These are phyloP conservation scores for Kwoniella mangroviensis DNA, from an alignment of 768 basidiomycete species.

Conservation along the genomic window DNA sequence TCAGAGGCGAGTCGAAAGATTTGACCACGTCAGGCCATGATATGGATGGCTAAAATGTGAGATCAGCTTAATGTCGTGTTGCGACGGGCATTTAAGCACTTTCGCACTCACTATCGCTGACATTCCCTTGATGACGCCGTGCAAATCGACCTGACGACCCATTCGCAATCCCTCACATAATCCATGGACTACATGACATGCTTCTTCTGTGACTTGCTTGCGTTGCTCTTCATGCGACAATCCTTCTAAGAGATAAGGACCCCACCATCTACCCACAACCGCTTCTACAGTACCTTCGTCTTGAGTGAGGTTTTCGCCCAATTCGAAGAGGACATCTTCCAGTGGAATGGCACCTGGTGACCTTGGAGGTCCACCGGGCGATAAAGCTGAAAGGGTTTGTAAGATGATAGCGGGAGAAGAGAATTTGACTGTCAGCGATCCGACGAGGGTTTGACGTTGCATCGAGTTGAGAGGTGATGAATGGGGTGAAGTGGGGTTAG, in stretches of 20 bases:
- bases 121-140: slow-evolving; percentile 54
- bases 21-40: slow-evolving; percentile 83
- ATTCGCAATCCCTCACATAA: slow-evolving; percentile 50
- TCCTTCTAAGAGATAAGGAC: slow-evolving; percentile 39
- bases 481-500: slow-evolving; percentile 52
- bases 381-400: slow-evolving; percentile 52
- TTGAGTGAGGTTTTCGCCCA: slow-evolving; percentile 55
- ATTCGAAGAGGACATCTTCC: slow-evolving; percentile 56
- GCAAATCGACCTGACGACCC: slow-evolving; percentile 50
- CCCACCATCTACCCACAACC: slow-evolving; percentile 56
- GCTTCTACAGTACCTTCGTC: slow-evolving; percentile 55
- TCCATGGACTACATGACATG: slow-evolving; percentile 38
- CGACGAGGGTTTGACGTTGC: slow-evolving; percentile 44
- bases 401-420: slow-evolving; percentile 55
- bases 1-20: slow-evolving; percentile 82
- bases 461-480: slow-evolving; percentile 44
- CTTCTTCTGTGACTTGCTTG: slow-evolving; percentile 44
- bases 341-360: slow-evolving; percentile 47
- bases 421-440: slow-evolving; percentile 50
- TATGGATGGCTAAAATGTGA: slow-evolving; percentile 57
- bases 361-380: slow-evolving; percentile 53
- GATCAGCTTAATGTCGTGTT: background rate
- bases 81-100: background rate
- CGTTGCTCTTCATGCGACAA: slow-evolving; percentile 33
- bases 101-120: slow-evolving; percentile 43